phyloP scores from a whole-genome alignment of 2,329 filamentous ascomycete genomes.

The Malbranchea zuffiana region DNA sequence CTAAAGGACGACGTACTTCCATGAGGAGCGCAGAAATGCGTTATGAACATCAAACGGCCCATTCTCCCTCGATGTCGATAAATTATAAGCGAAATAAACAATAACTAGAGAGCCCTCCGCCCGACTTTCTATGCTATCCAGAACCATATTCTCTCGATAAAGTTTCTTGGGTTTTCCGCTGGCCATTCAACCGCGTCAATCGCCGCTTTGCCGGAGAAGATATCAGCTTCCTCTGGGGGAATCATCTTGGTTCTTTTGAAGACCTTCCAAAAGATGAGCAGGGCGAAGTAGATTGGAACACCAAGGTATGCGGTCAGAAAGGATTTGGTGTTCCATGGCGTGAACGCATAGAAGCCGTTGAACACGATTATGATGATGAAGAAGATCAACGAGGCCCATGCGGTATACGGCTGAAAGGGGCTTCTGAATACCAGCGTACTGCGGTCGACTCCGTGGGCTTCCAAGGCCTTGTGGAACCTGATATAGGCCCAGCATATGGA shows the following conservation, averaged over 20 bases:
- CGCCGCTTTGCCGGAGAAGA: constrained; percentile 20
- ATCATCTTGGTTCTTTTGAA: constrained; percentile 18
- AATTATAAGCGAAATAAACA: too few species aligned
- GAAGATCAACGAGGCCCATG: constrained; percentile 50
- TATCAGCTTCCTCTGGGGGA: constrained; percentile 15
- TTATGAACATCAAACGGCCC: too few species aligned
- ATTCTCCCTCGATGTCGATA: too few species aligned
- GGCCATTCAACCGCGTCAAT: constrained; percentile 20
- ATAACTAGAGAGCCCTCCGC: too few species aligned
- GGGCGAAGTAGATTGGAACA: constrained; percentile 30
- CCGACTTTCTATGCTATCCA: constrained; percentile 17
- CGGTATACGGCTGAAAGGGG: constrained; percentile 45
- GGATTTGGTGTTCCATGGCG: constrained; percentile 28
- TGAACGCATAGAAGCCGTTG: constrained; percentile 44
- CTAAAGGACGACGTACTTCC: too few species aligned
- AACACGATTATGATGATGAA: constrained; percentile 54
- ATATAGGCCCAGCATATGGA: constrained; percentile 39
- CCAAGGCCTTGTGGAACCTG: constrained; percentile 35
- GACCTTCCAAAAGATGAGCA: constrained; percentile 25
- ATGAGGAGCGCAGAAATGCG: too few species aligned
- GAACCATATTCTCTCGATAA: constrained; percentile 17
- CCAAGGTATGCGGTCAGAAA: constrained; percentile 42
- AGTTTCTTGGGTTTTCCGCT: constrained; percentile 14
- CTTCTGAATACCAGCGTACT: constrained; percentile 33
- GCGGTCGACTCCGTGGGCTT: constrained; percentile 29